Percentiles rank a stretch among this genome's conserved stretches.
Evolutionary conservation across 805 yeast species (phyloP).

Genomic region (Candida ficus): DNA sequence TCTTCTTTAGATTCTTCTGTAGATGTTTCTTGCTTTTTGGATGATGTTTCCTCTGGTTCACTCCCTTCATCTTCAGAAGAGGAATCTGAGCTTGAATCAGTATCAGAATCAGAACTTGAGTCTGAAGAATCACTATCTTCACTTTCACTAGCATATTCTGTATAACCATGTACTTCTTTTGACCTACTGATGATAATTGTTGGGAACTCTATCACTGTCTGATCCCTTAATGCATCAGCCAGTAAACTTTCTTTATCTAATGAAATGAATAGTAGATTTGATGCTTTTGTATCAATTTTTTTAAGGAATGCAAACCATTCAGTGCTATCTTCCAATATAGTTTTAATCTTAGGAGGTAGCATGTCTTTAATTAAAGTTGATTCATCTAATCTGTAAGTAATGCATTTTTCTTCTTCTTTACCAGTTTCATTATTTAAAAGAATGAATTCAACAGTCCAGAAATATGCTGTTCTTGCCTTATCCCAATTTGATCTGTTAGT

Average conservation of each 20-base stretch:
- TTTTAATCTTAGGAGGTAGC: constrained; percentile 25
- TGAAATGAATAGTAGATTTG: constrained; percentile 34
- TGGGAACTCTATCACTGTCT: constrained; percentile 73
- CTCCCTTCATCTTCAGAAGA: constrained; percentile 18
- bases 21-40: constrained; percentile 7
- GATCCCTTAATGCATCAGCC: constrained; percentile 46
- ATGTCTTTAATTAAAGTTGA: constrained; percentile 25
- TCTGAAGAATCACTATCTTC: constrained; percentile 17
- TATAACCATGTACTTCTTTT: constrained; percentile 25
- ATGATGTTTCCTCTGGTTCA: constrained; percentile 17
- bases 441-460: constrained; percentile 81
- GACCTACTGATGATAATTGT: constrained; percentile 45
- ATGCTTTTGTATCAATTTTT: constrained; percentile 25
- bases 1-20: neutral
- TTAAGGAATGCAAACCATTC: constrained; percentile 24
- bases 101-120: too few species aligned
- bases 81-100: too few species aligned
- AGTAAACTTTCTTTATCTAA: constrained; percentile 34
- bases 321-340: constrained; percentile 15
- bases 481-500: constrained; percentile 70
- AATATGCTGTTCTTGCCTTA: constrained; percentile 50
- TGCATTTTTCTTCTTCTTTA: constrained; percentile 28
- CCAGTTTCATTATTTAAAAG: constrained; percentile 30
- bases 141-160: constrained; percentile 15
- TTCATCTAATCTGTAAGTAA: constrained; percentile 33